Percentiles rank a stretch among this genome's conserved stretches.
These are phyloP conservation scores for Alternaria gansuensis DNA, from an alignment of 2,329 filamentous ascomycete genomes.

Conservation along the genomic window DNA sequence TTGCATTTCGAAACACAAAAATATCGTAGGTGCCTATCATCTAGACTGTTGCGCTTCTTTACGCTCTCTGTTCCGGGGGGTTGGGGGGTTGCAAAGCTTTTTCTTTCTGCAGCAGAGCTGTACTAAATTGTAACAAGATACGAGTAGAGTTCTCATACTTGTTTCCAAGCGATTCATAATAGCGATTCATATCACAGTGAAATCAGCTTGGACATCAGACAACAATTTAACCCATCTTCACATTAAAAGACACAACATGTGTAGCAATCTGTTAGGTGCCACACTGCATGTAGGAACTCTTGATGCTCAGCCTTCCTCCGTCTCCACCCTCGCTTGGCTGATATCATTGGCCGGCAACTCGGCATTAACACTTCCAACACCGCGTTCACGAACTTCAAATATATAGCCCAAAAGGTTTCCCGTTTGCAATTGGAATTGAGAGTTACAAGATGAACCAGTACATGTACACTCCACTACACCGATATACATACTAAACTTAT, in stretches of 20 bases:
- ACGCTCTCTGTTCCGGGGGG: background rate
- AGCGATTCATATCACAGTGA: background rate
- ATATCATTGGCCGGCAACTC: slow-evolving; percentile 23
- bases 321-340: slow-evolving; percentile 21
- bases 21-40: background rate
- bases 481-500: background rate
- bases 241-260: background rate
- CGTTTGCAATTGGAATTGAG: background rate
- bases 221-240: background rate
- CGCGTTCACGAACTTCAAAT: background rate
- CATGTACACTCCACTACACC: background rate
- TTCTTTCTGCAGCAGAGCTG: background rate
- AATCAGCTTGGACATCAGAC: background rate
- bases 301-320: slow-evolving; percentile 1
- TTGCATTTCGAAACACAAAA: background rate
- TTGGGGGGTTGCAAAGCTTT: background rate
- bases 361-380: slow-evolving; percentile 14
- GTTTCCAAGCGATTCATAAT: slow-evolving; percentile 2
- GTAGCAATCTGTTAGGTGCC: background rate
- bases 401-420: background rate
- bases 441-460: background rate
- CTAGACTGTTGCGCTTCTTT: background rate
- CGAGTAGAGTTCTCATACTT: background rate
- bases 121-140: slow-evolving; percentile 2
- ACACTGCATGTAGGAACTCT: background rate